Evolutionary conservation across 495 filamentous ascomycete genomes (phyloP).

Genomic region (Podospora australis): DNA sequence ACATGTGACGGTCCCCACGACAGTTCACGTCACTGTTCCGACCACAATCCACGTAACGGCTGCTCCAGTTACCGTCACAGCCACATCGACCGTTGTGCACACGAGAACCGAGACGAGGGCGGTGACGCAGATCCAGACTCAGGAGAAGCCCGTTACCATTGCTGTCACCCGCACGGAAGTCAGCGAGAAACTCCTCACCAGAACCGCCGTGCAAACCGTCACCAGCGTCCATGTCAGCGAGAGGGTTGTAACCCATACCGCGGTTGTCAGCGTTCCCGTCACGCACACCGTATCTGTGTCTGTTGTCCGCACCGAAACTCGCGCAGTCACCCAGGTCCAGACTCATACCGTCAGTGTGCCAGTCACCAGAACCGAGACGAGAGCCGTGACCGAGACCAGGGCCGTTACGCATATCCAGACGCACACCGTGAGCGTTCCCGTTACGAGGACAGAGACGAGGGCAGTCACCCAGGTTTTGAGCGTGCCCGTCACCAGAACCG

Average conservation of each 20-base stretch:
- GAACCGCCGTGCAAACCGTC: not conserved
- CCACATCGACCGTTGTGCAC: not conserved
- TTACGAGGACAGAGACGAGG: not conserved
- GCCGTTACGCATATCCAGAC: not conserved
- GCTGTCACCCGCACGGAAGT: conserved; percentile 2
- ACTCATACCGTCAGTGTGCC: not conserved
- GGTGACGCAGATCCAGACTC: not conserved
- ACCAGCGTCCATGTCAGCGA: conserved; percentile 1
- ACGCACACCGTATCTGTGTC: not conserved
- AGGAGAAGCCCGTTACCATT: not conserved
- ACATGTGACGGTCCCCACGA: not conserved
- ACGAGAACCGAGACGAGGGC: not conserved
- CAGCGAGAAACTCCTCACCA: not conserved
- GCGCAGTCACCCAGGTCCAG: no score
- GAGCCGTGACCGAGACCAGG: not conserved
- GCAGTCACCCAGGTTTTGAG: not conserved
- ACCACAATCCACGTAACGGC: not conserved
- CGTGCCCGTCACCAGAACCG: not conserved
- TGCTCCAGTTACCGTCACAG: not conserved
- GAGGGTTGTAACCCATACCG: not conserved
- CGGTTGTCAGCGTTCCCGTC: not conserved
- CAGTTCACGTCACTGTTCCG: conserved; percentile 1
- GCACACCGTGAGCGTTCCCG: not conserved
- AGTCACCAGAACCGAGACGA: not conserved
- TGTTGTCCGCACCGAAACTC: not conserved